Evolutionary conservation across 2,329 filamentous ascomycete genomes (phyloP).

Genomic region (Nemania bipapillata): DNA sequence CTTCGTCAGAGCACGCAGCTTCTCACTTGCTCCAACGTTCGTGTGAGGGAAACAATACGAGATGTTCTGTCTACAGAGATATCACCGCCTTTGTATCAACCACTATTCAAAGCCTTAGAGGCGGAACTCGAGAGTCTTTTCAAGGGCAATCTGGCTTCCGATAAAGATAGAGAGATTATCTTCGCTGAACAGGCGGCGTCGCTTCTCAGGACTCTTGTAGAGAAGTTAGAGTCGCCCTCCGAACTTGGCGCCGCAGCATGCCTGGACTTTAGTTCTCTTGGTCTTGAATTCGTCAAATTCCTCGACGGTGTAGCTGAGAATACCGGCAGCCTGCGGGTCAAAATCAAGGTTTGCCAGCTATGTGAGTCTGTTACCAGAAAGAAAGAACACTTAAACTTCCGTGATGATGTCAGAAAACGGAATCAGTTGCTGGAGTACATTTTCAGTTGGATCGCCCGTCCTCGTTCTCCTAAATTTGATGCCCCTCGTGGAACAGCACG

Average conservation of each 20-base stretch:
- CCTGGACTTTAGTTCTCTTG: conserved; percentile 71
- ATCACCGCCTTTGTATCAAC: conserved; percentile 69
- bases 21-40: conserved; percentile 71
- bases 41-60: conserved; percentile 73
- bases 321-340: conserved; percentile 68
- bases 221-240: conserved; percentile 70
- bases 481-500: conserved; percentile 56
- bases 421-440: conserved; percentile 76
- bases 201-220: conserved; percentile 70
- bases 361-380: conserved; percentile 72
- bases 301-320: conserved; percentile 68
- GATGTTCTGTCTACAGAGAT: conserved; percentile 74
- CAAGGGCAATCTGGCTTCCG: conserved; percentile 63
- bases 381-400: conserved; percentile 74
- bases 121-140: conserved; percentile 72
- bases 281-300: conserved; percentile 74
- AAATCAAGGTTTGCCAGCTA: conserved; percentile 75
- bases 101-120: conserved; percentile 73
- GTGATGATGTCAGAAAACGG: conserved; percentile 74
- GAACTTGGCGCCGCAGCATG: conserved; percentile 71
- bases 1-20: conserved; percentile 72
- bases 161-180: conserved; percentile 69
- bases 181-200: conserved; percentile 76
- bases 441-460: conserved; percentile 74
- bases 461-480: conserved; percentile 63